phyloP scores from a whole-genome alignment of 768 basidiomycete species.

The Suillus variegatus region DNA sequence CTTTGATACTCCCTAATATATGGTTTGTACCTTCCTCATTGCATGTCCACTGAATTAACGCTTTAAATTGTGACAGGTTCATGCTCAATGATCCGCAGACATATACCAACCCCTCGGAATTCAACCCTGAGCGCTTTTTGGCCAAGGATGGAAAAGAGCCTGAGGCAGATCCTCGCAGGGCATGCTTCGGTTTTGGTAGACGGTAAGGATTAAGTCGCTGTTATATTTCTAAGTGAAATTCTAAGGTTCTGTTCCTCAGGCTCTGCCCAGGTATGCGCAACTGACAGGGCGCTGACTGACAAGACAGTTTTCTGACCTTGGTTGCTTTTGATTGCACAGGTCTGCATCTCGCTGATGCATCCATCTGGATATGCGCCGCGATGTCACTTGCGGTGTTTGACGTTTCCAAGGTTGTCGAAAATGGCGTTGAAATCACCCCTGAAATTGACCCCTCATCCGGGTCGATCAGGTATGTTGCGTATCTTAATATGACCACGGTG shows the following conservation, averaged over 20 bases:
- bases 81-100: conserved; percentile 50
- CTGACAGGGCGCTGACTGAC: not conserved
- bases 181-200: conserved; percentile 32
- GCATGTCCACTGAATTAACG: not conserved
- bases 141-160: conserved; percentile 14
- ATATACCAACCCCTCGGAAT: conserved; percentile 34
- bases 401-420: conserved; percentile 40
- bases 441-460: conserved; percentile 44
- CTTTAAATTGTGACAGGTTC: conserved; percentile 36
- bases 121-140: conserved; percentile 38
- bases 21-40: conserved; percentile 22
- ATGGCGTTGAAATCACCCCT: conserved; percentile 45
- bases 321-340: conserved; percentile 18
- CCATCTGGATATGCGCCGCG: conserved; percentile 28
- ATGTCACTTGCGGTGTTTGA: conserved; percentile 48
- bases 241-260: conserved; percentile 1
- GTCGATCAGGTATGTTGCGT: conserved; percentile 41
- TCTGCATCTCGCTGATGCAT: conserved; percentile 27
- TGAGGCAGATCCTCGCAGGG: conserved; percentile 18
- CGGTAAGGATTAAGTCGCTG: conserved; percentile 16
- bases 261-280: conserved; percentile 19
- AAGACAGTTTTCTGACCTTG: not conserved
- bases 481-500: not conserved
- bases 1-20: conserved; percentile 20
- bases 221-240: not conserved